phyloP scores from a whole-genome alignment of 257 asterid genomes.

The Anisodus acutangulus region DNA sequence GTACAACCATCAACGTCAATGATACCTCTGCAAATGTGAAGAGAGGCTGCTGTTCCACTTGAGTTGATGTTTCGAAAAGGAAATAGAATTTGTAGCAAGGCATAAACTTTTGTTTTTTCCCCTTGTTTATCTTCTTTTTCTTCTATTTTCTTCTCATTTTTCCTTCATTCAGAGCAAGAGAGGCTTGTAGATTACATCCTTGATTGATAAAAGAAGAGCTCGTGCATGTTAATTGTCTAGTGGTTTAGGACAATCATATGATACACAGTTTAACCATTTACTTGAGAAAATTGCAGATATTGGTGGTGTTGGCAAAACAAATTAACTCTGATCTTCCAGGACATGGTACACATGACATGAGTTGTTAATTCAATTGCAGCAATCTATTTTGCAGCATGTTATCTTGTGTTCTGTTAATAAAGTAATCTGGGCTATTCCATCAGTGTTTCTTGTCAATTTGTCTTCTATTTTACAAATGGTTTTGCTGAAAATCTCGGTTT shows the following conservation, averaged over 20 bases:
- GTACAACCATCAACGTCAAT: slow-evolving; percentile 65
- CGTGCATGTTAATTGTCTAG: slow-evolving; percentile 33
- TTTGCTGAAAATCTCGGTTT: not conserved
- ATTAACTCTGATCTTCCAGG: slow-evolving; percentile 15
- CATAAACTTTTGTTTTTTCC: slow-evolving; percentile 40
- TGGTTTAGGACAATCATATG: slow-evolving; percentile 26
- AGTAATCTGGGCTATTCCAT: not conserved
- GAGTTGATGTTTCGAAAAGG: slow-evolving; percentile 36
- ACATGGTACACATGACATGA: not conserved
- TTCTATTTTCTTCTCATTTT: slow-evolving; percentile 29
- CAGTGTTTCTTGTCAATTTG: not conserved
- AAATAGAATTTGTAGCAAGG: slow-evolving; percentile 30
- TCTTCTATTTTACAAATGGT: not conserved
- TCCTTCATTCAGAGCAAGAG: slow-evolving; percentile 28
- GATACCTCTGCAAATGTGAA: slow-evolving; percentile 57
- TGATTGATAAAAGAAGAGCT: slow-evolving; percentile 36
- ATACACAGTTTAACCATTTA: slow-evolving; percentile 15
- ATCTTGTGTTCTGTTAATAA: slow-evolving; percentile 7
- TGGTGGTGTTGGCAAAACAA: slow-evolving; percentile 16
- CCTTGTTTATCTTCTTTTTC: slow-evolving; percentile 21
- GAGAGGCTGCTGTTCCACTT: slow-evolving; percentile 77
- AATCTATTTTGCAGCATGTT: not conserved
- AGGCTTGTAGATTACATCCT: slow-evolving; percentile 47
- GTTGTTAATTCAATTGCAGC: slow-evolving; percentile 16
- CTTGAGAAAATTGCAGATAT: not conserved